Percentiles rank a stretch among this genome's conserved stretches.
Evolutionary conservation across 2,329 filamentous ascomycete genomes (phyloP).

Genomic region (Aureobasidium vineae): DNA sequence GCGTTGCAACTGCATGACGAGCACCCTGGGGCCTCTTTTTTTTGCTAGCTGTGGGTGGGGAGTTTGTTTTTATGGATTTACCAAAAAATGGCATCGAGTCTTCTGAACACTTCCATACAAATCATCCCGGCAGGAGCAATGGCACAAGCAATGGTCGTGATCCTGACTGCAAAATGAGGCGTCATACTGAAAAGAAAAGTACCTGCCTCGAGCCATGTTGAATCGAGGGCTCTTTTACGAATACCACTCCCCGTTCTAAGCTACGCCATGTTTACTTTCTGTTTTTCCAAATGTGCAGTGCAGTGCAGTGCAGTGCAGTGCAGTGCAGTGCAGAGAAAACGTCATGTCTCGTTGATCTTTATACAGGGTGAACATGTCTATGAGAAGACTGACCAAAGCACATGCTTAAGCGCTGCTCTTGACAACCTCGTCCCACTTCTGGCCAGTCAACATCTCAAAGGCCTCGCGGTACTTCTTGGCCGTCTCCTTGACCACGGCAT

Average conservation of each 20-base stretch:
- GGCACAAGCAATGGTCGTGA: conserved; percentile 21
- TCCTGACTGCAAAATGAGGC: conserved; percentile 20
- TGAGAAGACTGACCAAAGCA: background rate
- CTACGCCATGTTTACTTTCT: background rate
- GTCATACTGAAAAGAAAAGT: conserved; percentile 10
- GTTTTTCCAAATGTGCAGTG: background rate
- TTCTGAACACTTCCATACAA: conserved; percentile 25
- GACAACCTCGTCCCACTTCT: conserved; percentile 42
- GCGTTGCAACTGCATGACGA: conserved; percentile 3
- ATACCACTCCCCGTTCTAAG: conserved; percentile 25
- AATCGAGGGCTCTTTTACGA: conserved; percentile 25
- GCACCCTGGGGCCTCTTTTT: conserved; percentile 19
- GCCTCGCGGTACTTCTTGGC: conserved; percentile 72
- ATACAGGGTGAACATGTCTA: background rate
- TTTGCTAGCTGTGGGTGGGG: conserved; percentile 25
- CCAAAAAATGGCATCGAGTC: conserved; percentile 26
- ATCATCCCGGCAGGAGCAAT: conserved; percentile 21
- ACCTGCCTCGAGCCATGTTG: conserved; percentile 22
- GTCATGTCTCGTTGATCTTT: conserved; percentile 11
- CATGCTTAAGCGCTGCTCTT: conserved; percentile 15
- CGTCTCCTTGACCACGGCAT: conserved; percentile 68
- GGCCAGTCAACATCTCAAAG: conserved; percentile 66
- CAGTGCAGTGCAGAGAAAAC: conserved; percentile 3
- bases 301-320: background rate
- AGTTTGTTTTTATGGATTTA: conserved; percentile 23